phyloP scores from a whole-genome alignment of 2,329 filamentous ascomycete genomes.

The Cytospora mali region DNA sequence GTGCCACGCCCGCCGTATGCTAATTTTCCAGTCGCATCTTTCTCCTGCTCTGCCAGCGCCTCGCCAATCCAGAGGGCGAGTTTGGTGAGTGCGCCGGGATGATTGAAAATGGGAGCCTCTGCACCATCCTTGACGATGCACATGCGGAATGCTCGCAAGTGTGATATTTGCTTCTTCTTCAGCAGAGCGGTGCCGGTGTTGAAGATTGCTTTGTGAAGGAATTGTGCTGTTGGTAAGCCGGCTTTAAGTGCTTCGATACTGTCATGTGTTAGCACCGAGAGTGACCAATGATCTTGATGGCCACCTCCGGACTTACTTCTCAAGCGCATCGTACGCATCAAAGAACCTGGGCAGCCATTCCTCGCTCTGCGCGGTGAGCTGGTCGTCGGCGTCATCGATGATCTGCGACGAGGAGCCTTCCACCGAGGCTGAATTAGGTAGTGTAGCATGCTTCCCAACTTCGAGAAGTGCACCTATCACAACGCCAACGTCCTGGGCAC shows the following conservation, averaged over 20 bases:
- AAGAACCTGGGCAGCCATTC: constrained; percentile 71
- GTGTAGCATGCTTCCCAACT: constrained; percentile 67
- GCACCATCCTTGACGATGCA: constrained; percentile 94
- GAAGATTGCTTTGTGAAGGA: constrained; percentile 89
- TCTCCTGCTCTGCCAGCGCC: constrained; percentile 86
- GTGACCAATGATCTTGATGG: constrained; percentile 44
- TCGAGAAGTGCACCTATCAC: constrained; percentile 90
- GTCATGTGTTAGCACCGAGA: constrained; percentile 44
- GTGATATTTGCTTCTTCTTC: constrained; percentile 90
- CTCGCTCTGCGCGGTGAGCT: constrained; percentile 57
- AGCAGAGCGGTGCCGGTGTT: constrained; percentile 89
- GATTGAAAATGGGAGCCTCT: constrained; percentile 87
- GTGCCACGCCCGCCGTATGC: constrained; percentile 72
- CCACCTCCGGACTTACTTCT: constrained; percentile 55
- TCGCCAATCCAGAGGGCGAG: constrained; percentile 93
- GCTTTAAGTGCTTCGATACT: constrained; percentile 76
- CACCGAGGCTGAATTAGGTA: constrained; percentile 36
- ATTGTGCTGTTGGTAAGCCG: constrained; percentile 81
- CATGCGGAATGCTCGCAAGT: constrained; percentile 90
- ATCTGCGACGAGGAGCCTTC: constrained; percentile 41
- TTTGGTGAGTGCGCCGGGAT: constrained; percentile 90
- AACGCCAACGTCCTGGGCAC: constrained; percentile 91
- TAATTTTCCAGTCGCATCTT: constrained; percentile 70
- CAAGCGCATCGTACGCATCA: constrained; percentile 72
- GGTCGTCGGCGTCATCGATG: constrained; percentile 51